Evolutionary conservation across 257 asterid species (phyloP).

Genomic region (Mitragyna speciosa): DNA sequence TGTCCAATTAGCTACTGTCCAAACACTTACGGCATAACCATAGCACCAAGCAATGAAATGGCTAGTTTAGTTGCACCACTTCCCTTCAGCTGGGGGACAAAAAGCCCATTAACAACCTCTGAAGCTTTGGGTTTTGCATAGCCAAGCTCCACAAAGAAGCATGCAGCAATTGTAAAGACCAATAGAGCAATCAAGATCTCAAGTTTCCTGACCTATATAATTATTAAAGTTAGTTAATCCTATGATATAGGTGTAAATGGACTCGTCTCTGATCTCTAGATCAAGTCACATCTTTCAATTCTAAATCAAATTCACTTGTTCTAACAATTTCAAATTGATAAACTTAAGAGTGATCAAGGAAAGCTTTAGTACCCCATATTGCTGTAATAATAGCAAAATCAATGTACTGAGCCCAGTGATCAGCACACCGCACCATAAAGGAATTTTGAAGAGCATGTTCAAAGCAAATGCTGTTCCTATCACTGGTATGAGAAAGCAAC

Average conservation of each 20-base stretch:
- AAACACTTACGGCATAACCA: constrained; percentile 95
- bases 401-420: constrained; percentile 93
- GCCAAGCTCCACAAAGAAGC: constrained; percentile 82
- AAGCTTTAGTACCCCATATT: constrained; percentile 75
- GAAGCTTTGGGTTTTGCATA: constrained; percentile 72
- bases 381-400: constrained; percentile 76
- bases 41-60: constrained; percentile 93
- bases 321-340: neutral
- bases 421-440: constrained; percentile 91
- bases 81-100: constrained; percentile 86
- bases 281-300: neutral
- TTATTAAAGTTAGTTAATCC: constrained; percentile 10
- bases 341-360: neutral
- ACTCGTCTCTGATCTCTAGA: no score
- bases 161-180: constrained; percentile 74
- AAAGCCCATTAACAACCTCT: constrained; percentile 75
- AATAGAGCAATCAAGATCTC: constrained; percentile 78
- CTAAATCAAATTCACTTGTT: neutral
- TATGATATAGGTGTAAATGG: neutral
- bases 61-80: constrained; percentile 88
- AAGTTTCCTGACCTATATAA: constrained; percentile 81
- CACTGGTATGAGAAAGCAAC: constrained; percentile 37
- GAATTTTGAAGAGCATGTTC: constrained; percentile 88
- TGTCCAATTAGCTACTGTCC: neutral
- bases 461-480: constrained; percentile 98